Percentiles rank a stretch among this genome's conserved stretches.
These are phyloP conservation scores for Canna indica DNA, from an alignment of 176 grass and related monocot species.

Conservation along the genomic window DNA sequence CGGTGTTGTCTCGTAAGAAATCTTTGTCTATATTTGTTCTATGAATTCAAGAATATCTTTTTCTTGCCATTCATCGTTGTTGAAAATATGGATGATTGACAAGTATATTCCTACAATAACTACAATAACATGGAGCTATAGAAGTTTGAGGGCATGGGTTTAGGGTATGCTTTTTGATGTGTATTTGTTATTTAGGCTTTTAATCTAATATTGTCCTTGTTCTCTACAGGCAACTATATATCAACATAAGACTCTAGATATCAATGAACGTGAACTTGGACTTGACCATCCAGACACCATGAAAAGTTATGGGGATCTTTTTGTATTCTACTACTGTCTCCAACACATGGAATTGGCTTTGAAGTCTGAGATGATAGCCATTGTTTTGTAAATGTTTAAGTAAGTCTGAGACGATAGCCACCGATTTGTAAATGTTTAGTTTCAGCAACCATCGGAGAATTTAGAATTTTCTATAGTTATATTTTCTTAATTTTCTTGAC, in stretches of 20 bases:
- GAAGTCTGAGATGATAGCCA: no score
- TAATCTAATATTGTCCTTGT: background rate
- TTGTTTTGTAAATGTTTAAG: no score
- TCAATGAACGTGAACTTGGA: conserved; percentile 95
- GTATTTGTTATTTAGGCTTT: background rate
- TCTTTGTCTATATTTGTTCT: background rate
- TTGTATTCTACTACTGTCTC: conserved; percentile 98
- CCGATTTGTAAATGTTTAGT: no score
- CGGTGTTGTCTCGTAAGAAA: conserved; percentile 55
- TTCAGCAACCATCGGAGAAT: no score
- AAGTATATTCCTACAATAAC: conserved; percentile 75
- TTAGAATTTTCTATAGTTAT: no score
- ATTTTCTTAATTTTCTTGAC: no score
- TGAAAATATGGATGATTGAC: conserved; percentile 9
- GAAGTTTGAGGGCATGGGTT: conserved; percentile 73
- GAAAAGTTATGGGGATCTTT: conserved; percentile 98
- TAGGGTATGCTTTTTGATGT: conserved; percentile 5
- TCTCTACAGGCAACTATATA: conserved; percentile 80
- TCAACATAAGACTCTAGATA: conserved; percentile 96
- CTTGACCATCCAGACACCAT: conserved; percentile 99
- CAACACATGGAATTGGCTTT: conserved; percentile 98
- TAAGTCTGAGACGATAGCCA: conserved; percentile 34
- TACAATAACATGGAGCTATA: conserved; percentile 61
- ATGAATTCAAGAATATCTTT: background rate
- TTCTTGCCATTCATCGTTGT: background rate